Conservation (phyloP, 768 basidiomycete genomes). For the Termitomyces sp. region DNA sequence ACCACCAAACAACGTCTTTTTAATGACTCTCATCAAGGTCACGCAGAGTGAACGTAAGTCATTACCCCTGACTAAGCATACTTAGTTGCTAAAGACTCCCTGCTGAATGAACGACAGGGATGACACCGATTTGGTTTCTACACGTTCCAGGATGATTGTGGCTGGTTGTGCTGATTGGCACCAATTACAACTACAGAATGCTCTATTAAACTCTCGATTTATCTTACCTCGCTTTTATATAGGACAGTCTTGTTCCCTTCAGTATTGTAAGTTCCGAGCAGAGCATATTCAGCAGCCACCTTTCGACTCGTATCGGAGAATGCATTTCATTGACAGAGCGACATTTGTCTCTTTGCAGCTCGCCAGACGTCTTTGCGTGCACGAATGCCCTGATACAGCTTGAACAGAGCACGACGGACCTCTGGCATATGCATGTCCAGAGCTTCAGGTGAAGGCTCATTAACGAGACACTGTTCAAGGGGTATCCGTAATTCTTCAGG, state of each 20-base stretch:
- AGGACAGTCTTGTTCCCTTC: not conserved
- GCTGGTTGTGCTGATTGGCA: no score
- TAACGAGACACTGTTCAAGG: conserved; percentile 60
- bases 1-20: not conserved
- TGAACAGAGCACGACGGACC: conserved; percentile 76
- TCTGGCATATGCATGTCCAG: conserved; percentile 76
- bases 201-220: not conserved
- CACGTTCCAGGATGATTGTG: no score
- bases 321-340: not conserved
- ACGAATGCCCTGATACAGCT: conserved; percentile 78
- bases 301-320: not conserved
- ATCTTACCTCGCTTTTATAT: not conserved
- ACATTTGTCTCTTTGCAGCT: conserved; percentile 13
- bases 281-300: no score
- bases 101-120: not conserved
- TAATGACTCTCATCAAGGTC: not conserved
- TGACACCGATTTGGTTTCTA: no score
- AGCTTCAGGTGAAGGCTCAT: conserved; percentile 71
- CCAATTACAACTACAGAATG: no score
- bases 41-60: not conserved
- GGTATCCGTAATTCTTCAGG: conserved; percentile 61
- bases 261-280: no score
- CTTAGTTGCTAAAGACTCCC: not conserved
- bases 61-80: not conserved
- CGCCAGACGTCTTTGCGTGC: conserved; percentile 56